Base-by-base conservation (phyloP, 345 rosid genomes). In the Hibiscus trionum region DNA sequence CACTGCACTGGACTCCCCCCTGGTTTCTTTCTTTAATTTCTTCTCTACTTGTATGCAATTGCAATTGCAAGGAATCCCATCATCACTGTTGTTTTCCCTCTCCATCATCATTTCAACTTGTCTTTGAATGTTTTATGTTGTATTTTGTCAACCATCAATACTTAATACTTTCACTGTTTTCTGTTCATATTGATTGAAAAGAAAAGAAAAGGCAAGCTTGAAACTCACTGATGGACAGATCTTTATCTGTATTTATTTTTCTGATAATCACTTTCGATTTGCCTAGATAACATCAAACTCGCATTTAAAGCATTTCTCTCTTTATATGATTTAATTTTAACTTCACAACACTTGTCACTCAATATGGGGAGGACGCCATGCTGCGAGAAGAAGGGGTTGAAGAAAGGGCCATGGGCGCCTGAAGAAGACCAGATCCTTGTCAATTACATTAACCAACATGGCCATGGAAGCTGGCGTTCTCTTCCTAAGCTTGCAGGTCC, bases 381-480 rank as follows among this genome's bases (percentile, higher is more conserved):
- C 61, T 91, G 96, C 81, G 96, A 88, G 65, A 86, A 86, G 82
- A 90, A 82, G 66, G 96, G 93, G 37, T 80, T 94, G 69, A 94
- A 91, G 85, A 94, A 90, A 84, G 98, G 98, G 75, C 98, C 96
- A 11, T 94, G 98, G 98, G 84, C 93, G 5, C 84, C 98, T 59
- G 97, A 91, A 74, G 98, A 94, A 86, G 98, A 94, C 74, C 89
- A 90, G 80, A 78, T 86, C 81, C 94, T 94, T 47, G 79, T 87
- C 21, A 81, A 88, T 15, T 85, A 85, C 58, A 91, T 94, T 77
- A 81, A 89, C 72, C 83, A 79, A 39, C 86, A 90, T 79, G 91
- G 95, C 80, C 97, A 91, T 85, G 97, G 97, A 58, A 91, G 96
- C 84, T 94, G 98, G 98, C 85, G 97, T 74, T 85, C 95, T 71